These are phyloP conservation scores for Trichaptum fuscoviolaceum DNA, from an alignment of 768 basidiomycete species.

Conservation along the genomic window DNA sequence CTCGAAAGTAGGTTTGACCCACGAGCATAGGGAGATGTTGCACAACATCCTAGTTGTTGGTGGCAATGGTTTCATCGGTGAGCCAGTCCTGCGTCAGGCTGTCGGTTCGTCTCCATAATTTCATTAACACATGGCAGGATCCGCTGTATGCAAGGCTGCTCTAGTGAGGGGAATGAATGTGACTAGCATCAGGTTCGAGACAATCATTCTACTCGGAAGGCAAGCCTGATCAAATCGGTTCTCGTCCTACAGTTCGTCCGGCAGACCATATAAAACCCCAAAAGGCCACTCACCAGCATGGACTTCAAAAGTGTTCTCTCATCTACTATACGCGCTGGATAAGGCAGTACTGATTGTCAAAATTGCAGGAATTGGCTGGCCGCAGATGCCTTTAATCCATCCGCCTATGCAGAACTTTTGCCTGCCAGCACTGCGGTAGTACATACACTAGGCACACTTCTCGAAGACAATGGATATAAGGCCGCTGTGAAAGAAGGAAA, in stretches of 20 bases:
- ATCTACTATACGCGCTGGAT: slow-evolving; percentile 7
- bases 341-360: slow-evolving; percentile 31
- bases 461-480: slow-evolving; percentile 84
- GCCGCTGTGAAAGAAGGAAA: slow-evolving; percentile 56
- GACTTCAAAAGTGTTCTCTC: slow-evolving; percentile 56
- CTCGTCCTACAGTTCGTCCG: slow-evolving; percentile 61
- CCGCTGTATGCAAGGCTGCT: slow-evolving; percentile 87
- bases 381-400: slow-evolving; percentile 77
- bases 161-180: slow-evolving; percentile 81
- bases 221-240: slow-evolving; percentile 1
- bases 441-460: slow-evolving; percentile 87
- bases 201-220: background rate
- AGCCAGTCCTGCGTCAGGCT: slow-evolving; percentile 11
- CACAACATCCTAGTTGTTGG: slow-evolving; percentile 87
- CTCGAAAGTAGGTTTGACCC: too few relatives aligned
- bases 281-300: slow-evolving; percentile 88
- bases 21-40: slow-evolving; percentile 16
- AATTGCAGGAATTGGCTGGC: slow-evolving; percentile 70
- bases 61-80: slow-evolving; percentile 98
- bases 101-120: background rate
- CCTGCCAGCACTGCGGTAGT: slow-evolving; percentile 72
- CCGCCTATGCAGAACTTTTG: slow-evolving; percentile 66
- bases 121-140: slow-evolving; percentile 49
- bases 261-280: slow-evolving; percentile 78
- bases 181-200: slow-evolving; percentile 74